phyloP scores from a whole-genome alignment of 2,329 filamentous ascomycete species.

The Fusarium sp. region DNA sequence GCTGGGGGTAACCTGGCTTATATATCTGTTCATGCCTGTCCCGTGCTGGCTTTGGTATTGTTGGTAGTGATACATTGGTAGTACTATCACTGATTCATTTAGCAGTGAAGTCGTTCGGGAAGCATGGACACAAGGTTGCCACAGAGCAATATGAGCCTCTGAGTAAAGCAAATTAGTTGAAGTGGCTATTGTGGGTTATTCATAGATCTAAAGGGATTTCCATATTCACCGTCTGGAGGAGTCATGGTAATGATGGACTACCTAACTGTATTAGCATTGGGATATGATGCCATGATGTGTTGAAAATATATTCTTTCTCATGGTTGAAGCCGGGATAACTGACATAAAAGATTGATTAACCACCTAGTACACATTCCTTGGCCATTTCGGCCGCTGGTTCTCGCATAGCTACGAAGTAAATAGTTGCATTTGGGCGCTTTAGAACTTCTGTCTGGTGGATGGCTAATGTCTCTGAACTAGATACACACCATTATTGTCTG shows the following conservation, averaged over 20 bases:
- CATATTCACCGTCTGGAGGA: neutral
- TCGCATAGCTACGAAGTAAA: neutral
- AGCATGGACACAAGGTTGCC: neutral
- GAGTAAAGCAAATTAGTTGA: neutral
- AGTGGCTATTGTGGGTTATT: neutral
- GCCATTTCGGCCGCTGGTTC: neutral
- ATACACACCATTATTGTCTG: neutral
- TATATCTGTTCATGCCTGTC: neutral
- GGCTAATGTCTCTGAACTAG: neutral
- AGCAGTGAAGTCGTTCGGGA: neutral
- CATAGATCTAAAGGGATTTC: neutral
- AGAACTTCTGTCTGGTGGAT: neutral
- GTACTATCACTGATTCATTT: neutral
- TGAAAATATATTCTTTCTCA: no score
- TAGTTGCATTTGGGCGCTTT: neutral
- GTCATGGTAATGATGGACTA: neutral
- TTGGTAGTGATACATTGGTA: neutral
- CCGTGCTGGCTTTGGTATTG: neutral
- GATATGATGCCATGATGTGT: no score
- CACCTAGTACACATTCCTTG: neutral
- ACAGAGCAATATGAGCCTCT: neutral
- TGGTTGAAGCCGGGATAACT: no score
- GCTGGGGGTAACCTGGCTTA: neutral
- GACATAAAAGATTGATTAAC: neutral
- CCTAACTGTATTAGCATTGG: neutral